Evolutionary conservation across 2,329 filamentous ascomycete species (phyloP).

Genomic region (Alternaria gaisen): DNA sequence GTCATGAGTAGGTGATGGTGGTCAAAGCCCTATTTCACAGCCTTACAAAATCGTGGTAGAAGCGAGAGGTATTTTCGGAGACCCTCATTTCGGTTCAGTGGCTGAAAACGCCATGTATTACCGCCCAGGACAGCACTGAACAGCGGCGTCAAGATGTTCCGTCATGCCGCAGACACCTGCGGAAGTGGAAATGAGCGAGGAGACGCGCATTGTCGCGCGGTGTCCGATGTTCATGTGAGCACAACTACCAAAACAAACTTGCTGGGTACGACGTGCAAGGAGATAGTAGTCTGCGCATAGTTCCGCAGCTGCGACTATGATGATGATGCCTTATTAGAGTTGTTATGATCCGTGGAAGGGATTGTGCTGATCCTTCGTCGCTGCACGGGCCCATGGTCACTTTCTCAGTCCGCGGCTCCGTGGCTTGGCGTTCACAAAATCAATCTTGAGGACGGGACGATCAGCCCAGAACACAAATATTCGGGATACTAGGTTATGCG

Average conservation of each 20-base stretch:
- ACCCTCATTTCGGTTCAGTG: slow-evolving; percentile 13
- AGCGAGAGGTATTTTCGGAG: neutral
- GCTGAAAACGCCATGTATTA: slow-evolving; percentile 1
- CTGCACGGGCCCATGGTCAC: neutral
- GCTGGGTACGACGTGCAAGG: neutral
- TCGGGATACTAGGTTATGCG: neutral
- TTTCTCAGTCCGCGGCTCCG: neutral
- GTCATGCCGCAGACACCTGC: slow-evolving; percentile 16
- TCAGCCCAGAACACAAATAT: neutral
- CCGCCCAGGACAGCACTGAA: slow-evolving; percentile 14
- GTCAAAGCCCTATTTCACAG: neutral
- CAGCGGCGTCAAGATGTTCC: slow-evolving; percentile 12
- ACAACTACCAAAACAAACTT: neutral
- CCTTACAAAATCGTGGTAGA: neutral
- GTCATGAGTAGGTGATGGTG: neutral
- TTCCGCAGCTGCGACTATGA: neutral
- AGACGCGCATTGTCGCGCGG: neutral
- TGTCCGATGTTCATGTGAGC: neutral
- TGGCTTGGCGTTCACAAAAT: slow-evolving; percentile 2
- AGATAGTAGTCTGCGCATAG: neutral
- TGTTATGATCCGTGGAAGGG: slow-evolving; percentile 4
- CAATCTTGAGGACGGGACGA: neutral
- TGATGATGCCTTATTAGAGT: neutral
- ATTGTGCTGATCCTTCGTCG: slow-evolving; percentile 2
- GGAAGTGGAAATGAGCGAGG: slow-evolving; percentile 19